Evolutionary conservation across 108 stramenopile species (phyloP).

Genomic region (Discostella pseudostelligera): DNA sequence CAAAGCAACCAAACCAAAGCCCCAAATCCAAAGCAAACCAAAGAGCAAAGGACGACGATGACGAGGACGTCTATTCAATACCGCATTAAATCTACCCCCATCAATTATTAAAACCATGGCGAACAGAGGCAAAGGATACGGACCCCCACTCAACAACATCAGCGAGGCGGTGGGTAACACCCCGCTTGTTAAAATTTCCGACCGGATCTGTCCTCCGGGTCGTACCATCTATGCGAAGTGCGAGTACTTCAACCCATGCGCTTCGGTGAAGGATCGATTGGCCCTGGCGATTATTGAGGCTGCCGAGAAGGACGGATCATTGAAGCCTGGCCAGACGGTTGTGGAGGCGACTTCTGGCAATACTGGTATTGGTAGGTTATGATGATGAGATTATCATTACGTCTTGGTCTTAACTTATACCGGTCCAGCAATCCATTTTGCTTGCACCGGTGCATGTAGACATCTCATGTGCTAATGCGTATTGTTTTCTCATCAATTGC

Average conservation of each 20-base stretch:
- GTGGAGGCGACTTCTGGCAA: constrained; percentile 95
- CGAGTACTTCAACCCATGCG: constrained; percentile 86
- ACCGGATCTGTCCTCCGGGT: constrained; percentile 50
- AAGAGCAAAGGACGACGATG: too few relatives aligned
- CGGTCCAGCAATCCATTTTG: constrained; percentile 9
- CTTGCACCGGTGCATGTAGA: background rate
- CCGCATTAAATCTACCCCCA: background rate
- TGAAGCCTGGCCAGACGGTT: constrained; percentile 88
- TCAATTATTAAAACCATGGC: background rate
- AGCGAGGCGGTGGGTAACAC: constrained; percentile 64
- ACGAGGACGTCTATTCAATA: too few relatives aligned
- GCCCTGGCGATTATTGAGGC: constrained; percentile 80
- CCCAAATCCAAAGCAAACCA: too few relatives aligned
- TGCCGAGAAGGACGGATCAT: constrained; percentile 73
- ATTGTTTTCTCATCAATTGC: background rate
- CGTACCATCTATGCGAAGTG: constrained; percentile 73
- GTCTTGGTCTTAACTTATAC: too few relatives aligned
- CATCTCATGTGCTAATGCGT: too few relatives aligned
- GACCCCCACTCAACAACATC: constrained; percentile 47
- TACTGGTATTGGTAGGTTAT: constrained; percentile 78
- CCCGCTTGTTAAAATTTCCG: constrained; percentile 55
- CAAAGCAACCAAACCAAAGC: too few relatives aligned
- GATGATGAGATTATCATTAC: too few relatives aligned
- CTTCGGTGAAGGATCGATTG: constrained; percentile 91
- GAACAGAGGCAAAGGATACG: constrained; percentile 43